These are phyloP conservation scores for Mortierella sp. DNA, from an alignment of 371 early-diverging fungal genomes.

Conservation along the genomic window DNA sequence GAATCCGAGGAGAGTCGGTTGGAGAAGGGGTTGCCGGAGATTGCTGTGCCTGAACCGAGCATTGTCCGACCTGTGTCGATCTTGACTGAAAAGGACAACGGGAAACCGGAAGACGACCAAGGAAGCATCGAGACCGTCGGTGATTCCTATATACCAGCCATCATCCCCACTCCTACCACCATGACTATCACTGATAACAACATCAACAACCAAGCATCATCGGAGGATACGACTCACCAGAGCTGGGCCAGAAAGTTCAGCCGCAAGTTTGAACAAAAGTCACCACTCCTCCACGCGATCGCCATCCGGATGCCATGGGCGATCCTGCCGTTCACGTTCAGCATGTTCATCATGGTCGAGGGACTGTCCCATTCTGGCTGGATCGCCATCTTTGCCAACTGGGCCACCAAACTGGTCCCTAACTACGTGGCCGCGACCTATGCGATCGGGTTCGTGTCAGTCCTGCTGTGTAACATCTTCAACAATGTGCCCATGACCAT, in stretches of 20 bases:
- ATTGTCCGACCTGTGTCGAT: slow-evolving; percentile 17
- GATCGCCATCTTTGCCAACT: slow-evolving; percentile 76
- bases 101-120: not conserved
- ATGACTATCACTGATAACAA: not conserved
- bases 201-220: not conserved
- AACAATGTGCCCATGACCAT: slow-evolving; percentile 92
- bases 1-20: slow-evolving; percentile 7
- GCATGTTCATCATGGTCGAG: slow-evolving; percentile 90
- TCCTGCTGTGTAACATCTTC: slow-evolving; percentile 80
- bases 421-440: slow-evolving; percentile 74
- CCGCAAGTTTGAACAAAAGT: not conserved
- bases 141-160: not conserved
- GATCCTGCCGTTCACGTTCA: slow-evolving; percentile 81
- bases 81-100: slow-evolving; percentile 12
- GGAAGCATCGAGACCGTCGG: not conserved
- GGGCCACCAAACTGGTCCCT: slow-evolving; percentile 67
- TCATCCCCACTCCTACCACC: not conserved
- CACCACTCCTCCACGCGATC: slow-evolving; percentile 68
- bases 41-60: slow-evolving; percentile 25
- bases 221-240: not conserved
- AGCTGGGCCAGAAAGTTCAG: not conserved
- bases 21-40: slow-evolving; percentile 28
- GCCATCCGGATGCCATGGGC: slow-evolving; percentile 79
- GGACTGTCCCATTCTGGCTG: slow-evolving; percentile 75
- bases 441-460: slow-evolving; percentile 72